Evolutionary conservation across 306 rosid genomes (phyloP), one percentile per base, ranked within the genome.

Genomic region (Benincasa hispida): DNA sequence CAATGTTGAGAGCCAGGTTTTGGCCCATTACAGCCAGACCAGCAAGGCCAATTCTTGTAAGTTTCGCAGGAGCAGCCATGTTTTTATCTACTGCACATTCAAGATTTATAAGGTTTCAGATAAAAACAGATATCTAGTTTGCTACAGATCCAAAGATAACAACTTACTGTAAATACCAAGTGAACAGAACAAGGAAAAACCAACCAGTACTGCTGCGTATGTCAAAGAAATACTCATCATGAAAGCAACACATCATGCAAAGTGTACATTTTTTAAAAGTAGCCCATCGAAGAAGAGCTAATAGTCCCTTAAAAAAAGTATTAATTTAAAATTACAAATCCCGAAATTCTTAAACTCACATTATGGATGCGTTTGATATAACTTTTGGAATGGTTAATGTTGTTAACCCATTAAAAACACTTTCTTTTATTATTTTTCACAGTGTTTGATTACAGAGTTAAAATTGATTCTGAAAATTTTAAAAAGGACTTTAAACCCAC

Each of bases 1-100:
- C 83, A 62, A 84, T 81, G 63, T 84, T 81, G 73, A 81, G 85
- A 28, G 85, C 85, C 24, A 84, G 77, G 78, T 84, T 84, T 79
- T 76, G 79, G 48, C 84, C 85, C 85, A 84, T 78, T 32, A 84
- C 85, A 42, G 85, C 85, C 48, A 84, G 78, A 54, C 87, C 84
- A 59, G 81, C 83, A 34, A 84, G 83, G 66, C 87, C 85, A 76
- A 84, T 81, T 58, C 84, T 84, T 70, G 80, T 80, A 53, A 41
- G 70, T 63, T 76, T 39, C 27, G 60, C 42, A 10, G 76, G 76
- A 47, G 76, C 59, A 48, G 76, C 60, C 76, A 72, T 72, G 60
- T 1, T 72, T 70, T 9, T 17, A 72, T 60, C 76, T 72, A 30
- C 22, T 2, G 28, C 8, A 47, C 28, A 50, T 72, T 72, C 15